These are phyloP conservation scores for Fusarium sp. DNA, from an alignment of 2,329 filamentous ascomycete species.

Conservation along the genomic window DNA sequence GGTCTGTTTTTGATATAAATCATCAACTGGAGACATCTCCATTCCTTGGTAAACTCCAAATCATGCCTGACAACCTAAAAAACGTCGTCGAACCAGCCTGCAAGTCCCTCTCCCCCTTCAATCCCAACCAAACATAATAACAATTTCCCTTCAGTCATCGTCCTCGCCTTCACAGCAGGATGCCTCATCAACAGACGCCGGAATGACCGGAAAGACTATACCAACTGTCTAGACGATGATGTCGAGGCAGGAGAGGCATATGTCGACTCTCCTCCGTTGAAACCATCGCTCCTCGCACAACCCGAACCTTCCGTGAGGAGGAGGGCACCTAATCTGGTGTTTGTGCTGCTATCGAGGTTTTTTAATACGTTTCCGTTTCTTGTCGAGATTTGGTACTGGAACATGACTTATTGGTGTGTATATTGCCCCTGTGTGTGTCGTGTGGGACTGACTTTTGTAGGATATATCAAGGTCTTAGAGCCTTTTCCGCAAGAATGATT, in stretches of 20 bases:
- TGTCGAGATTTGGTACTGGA: constrained; percentile 54
- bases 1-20: background rate
- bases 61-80: constrained; percentile 14
- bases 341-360: constrained; percentile 46
- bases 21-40: background rate
- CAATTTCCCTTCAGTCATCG: constrained; percentile 29
- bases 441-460: constrained; percentile 21
- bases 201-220: background rate
- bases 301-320: constrained; percentile 26
- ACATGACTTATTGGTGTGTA: constrained; percentile 49
- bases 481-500: constrained; percentile 56
- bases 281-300: constrained; percentile 25
- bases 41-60: background rate
- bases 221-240: constrained; percentile 19
- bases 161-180: constrained; percentile 36
- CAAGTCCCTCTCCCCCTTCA: constrained; percentile 4
- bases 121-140: background rate
- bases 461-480: constrained; percentile 59
- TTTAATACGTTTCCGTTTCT: constrained; percentile 49
- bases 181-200: constrained; percentile 43
- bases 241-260: constrained; percentile 29
- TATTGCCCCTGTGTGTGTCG: background rate
- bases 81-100: constrained; percentile 30
- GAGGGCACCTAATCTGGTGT: constrained; percentile 41
- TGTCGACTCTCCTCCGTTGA: constrained; percentile 38